Percentiles rank a stretch among this genome's conserved stretches.
These are phyloP conservation scores for Heritiera littoralis DNA, from an alignment of 345 rosid genomes.

Conservation along the genomic window DNA sequence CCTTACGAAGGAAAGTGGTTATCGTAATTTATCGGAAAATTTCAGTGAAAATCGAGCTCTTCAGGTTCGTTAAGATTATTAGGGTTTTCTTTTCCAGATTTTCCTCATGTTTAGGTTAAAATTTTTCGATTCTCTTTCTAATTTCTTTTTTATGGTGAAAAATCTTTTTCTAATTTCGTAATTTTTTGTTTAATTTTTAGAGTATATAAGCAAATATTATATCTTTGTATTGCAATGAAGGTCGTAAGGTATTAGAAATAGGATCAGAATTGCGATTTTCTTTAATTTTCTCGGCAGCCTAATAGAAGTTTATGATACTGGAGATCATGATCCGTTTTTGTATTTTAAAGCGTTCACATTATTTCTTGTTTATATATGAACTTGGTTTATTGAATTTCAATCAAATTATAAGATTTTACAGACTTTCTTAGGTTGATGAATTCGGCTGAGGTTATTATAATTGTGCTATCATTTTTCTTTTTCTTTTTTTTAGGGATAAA, in stretches of 20 bases:
- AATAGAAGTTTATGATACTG: not conserved
- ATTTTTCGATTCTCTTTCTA: not conserved
- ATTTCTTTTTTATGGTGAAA: not conserved
- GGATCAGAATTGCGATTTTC: not conserved
- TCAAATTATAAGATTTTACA: not conserved
- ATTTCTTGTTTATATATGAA: not conserved
- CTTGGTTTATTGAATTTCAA: not conserved
- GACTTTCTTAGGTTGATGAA: not conserved
- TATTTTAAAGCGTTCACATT: not conserved
- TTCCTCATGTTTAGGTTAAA: constrained; percentile 14
- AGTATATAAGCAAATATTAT: not conserved
- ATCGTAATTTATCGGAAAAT: not conserved
- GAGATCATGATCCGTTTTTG: not conserved
- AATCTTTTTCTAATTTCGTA: not conserved
- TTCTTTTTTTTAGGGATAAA: constrained; percentile 41
- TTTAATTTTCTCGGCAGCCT: not conserved
- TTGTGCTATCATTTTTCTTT: not conserved
- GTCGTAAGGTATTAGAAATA: not conserved
- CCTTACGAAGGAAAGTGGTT: not conserved
- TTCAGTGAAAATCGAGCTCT: constrained; percentile 18
- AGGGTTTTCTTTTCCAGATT: not conserved
- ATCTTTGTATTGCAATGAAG: not conserved
- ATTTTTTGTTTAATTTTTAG: not conserved
- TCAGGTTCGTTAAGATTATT: constrained; percentile 26
- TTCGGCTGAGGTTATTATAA: not conserved